These are phyloP conservation scores for Leptosphaerulina australis DNA, from an alignment of 2,329 filamentous ascomycete genomes.

Conservation along the genomic window DNA sequence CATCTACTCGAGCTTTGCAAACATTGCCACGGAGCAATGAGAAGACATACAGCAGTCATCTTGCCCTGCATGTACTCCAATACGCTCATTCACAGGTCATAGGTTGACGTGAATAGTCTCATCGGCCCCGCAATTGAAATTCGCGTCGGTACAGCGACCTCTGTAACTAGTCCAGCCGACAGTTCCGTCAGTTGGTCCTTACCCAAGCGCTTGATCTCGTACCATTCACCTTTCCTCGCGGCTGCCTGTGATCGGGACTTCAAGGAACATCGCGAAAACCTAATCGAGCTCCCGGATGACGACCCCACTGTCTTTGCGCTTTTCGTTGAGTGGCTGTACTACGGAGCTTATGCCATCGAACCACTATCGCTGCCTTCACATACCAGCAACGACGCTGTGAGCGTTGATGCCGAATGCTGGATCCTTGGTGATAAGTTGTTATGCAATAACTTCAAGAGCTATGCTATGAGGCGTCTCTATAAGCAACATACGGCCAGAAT, in stretches of 20 bases:
- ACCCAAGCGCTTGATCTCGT: conserved; percentile 19
- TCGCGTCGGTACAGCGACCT: conserved; percentile 4
- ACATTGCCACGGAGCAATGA: neutral
- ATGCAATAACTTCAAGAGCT: conserved; percentile 19
- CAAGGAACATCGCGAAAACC: conserved; percentile 17
- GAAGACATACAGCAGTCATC: conserved; percentile 4
- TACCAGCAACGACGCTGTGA: neutral
- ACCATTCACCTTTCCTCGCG: conserved; percentile 20
- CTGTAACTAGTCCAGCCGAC: neutral
- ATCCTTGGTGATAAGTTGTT: conserved; percentile 20
- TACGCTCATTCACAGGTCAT: neutral
- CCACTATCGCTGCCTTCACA: neutral
- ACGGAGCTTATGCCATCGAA: conserved; percentile 13
- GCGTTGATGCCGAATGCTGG: conserved; percentile 17
- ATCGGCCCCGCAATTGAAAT: conserved; percentile 13
- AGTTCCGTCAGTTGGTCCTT: conserved; percentile 11
- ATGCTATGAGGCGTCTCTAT: conserved; percentile 21
- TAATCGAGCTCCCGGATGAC: conserved; percentile 19
- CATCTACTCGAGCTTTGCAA: neutral
- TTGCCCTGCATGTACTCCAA: conserved; percentile 8
- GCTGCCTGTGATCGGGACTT: conserved; percentile 19
- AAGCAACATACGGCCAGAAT: conserved; percentile 11
- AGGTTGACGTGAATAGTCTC: conserved; percentile 7
- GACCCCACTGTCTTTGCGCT: conserved; percentile 17
- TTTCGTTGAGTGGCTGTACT: conserved; percentile 28